Evolutionary conservation across 345 rosid genomes (phyloP), one percentile per base, ranked within the genome.

Genomic region (Salix brachista): DNA sequence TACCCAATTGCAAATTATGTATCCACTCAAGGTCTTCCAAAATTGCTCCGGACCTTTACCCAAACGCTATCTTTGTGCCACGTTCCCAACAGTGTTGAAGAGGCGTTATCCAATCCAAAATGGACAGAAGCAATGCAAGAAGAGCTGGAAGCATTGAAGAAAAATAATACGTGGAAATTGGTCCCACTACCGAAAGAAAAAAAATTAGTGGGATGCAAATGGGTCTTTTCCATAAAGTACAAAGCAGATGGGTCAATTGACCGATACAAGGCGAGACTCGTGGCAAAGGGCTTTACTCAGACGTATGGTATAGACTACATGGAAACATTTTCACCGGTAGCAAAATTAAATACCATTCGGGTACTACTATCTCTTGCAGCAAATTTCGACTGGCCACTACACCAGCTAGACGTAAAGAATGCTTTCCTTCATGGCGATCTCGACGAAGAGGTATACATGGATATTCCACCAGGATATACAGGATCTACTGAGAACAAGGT

Each of bases 401-500:
- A 14, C 1, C 54, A 48, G 1, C 0, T 48, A 14, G 19, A 48
- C 54, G 6, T 48, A 1, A 48, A 48, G 19, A 48, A 48, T 0
- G 54, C 19, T 16, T 48, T 48, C 8, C 21, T 48, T 0, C 54
- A 48, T 13, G 5, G 19, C 6, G 5, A 48, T 14, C 19, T 48
- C 6, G 0, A 48, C 1, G 54, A 16, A 0, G 18, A 48, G 0
- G 54, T 48, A 0, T 48, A 48, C 0, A 48, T 48, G 21, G 54
- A 48, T 0, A 48, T 48, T 48, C 19, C 19, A 0, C 19, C 19
- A 4, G 54, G 54, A 14, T 48, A 0, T 48, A 48, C 54, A 48
- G 19, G 19, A 0, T 0, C 0, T 28, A 0, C 39, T 0, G 30
- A 12, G 19, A 46, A 1, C 52, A 46, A 46, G 52, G 0, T 46